Evolutionary conservation across 1,284 basidiomycete species (phyloP), one percentile per base, ranked within the genome.

Genomic region (Ustilago tritici): DNA sequence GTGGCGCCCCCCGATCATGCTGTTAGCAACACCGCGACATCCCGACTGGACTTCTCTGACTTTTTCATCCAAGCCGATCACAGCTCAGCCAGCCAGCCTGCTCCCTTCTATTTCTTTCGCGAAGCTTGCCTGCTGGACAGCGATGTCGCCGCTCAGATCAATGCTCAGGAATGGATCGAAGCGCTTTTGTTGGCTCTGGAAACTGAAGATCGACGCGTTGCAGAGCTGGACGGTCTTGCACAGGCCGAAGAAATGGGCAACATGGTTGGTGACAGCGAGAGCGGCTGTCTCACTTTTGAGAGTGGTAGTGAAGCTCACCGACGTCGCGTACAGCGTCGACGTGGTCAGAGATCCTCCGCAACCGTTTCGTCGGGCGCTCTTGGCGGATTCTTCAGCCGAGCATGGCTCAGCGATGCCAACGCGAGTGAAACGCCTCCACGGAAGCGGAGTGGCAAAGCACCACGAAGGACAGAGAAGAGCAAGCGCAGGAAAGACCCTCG

Each of bases 221-320:
- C 63, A 10, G 76, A 75, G 46, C 52, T 50, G 36, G 68, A 75
- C 23, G 72, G 56, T 9, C 63, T 78, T 11, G 63, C 58, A 11
- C 60, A 78, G 40, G 76, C 76, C 7, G 76, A 75, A 52, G 69
- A 78, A 40, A 75, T 78, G 72, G 76, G 76, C 47, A 75, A 63
- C 38, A 31, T 72, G 52, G 76, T 63, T 4, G 76, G 76, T 32
- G 72, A 75, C 50, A 75, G 72, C 34, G 64, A 71, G 12, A 68
- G 65, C 28, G 76, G 76, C 17, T 63, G 67, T 34, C 72, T 78
- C n/a, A 49, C 62, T 14, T 78, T 78, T 41, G 72, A 75, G 15
- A 78, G 76, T 53, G 76, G 75, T n/a, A 70, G 65, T 55, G 76
- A 72, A 35, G 31, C 53, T 11, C 68, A 41, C n/a, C 59, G 64